Base-by-base conservation (phyloP, 129 eudicot genomes). In the Lactuca sativa region DNA sequence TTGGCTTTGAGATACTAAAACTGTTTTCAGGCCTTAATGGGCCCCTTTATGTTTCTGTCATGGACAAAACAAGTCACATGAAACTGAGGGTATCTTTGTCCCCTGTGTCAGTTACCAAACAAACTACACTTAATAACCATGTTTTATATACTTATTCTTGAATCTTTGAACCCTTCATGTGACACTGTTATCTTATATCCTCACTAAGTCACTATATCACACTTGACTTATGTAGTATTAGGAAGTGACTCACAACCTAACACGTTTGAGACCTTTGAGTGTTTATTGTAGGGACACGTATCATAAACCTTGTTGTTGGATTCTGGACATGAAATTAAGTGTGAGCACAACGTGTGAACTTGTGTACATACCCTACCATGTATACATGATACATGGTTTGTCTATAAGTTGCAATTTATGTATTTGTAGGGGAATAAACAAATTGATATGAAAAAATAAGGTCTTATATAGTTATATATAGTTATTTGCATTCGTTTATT, bases 81-180 rank as follows among this genome's bases (percentile, higher is more conserved):
- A 68, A 76, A 62, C 61, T 76, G 80, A 67, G 61, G 55, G 55
- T 59, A 68, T 76, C 74, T 61, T 70, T 77, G 72, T 77, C 67
- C 54, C 80, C 81, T 70, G 4, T 40, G 49, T 53, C 52, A 52
- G 72, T 70, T 62, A 69, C 59, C 73, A 71, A 62, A 62, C 68
- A 64, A 71, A 64, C 31, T 54, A 48, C 75, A 68, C 25, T 67
- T 37, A 14, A 59, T 76, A 15, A 36, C 40, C 56, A 66, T 67
- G 62, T 49, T 59, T 59, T 40, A 34, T 62, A 38, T 15, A 3
- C 8, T 25, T 57, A 57, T 8, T 25, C 37, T 57, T 57, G 12
- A 16, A 55, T 7, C 59, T 21, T 55, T 55, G 59, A 30, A 57
- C 38, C 37, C 4, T 58, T 58, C n/a, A 10, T 11, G 18, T 31